A percentile compares a stretch with the other conserved stretches of the same genome.
Conservation (phyloP, 352 stramenopile genomes). For the Phytopythium delawarense region DNA sequence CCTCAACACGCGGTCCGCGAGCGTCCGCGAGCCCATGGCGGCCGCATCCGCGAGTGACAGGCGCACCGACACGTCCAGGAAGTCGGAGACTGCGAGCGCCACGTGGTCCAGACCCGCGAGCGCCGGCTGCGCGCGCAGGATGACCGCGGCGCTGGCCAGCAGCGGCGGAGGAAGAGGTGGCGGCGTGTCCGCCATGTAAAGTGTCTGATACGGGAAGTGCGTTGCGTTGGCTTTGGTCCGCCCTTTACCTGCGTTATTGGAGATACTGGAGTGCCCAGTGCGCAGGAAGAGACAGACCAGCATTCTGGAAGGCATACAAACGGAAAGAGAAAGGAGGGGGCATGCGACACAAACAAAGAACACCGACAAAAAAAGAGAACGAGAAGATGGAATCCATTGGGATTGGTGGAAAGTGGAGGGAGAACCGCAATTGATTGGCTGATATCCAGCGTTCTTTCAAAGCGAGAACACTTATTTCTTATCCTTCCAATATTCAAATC, state of each 20-base stretch:
- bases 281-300: background rate
- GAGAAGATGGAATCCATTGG: too few species aligned
- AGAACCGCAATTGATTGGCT: too few species aligned
- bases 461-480: too few species aligned
- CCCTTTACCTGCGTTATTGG: background rate
- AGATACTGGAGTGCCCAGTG: background rate
- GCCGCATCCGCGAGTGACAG: constrained; percentile 15
- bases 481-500: too few species aligned
- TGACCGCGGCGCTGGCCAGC: constrained; percentile 9
- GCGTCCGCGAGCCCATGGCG: constrained; percentile 11
- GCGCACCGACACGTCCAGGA: constrained; percentile 17
- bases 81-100: constrained; percentile 14
- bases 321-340: background rate
- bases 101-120: constrained; percentile 18
- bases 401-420: too few species aligned
- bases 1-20: constrained; percentile 12
- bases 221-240: background rate
- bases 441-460: too few species aligned
- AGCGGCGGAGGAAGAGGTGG: constrained; percentile 5
- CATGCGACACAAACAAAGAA: background rate
- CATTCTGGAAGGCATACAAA: background rate
- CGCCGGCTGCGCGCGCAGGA: constrained; percentile 12
- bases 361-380: too few species aligned
- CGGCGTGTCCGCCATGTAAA: background rate
- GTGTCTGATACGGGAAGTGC: too few species aligned